phyloP scores from a whole-genome alignment of 306 rosid species.

The Nissolia schottii region DNA sequence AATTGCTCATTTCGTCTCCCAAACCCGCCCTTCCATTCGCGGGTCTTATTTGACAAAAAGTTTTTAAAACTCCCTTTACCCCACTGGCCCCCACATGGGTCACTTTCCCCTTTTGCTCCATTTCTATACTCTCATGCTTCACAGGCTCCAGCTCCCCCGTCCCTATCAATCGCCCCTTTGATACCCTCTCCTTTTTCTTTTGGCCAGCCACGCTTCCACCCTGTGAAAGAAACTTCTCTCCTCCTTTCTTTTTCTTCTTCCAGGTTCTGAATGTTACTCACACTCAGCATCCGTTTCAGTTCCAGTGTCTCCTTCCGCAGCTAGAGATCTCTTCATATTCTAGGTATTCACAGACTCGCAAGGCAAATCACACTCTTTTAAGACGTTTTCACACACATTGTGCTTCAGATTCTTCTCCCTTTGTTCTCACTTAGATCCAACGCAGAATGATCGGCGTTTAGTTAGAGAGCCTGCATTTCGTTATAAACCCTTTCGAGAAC shows the following conservation, averaged over 20 bases:
- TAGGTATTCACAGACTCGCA: conserved; percentile 8
- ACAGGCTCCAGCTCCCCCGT: conserved; percentile 30
- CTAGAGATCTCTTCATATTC: conserved; percentile 57
- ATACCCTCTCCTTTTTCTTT: conserved; percentile 29
- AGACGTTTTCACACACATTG: not conserved
- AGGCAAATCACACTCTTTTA: not conserved
- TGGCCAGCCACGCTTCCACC: conserved; percentile 17
- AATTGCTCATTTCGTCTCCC: not conserved
- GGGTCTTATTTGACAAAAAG: not conserved
- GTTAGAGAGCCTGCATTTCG: conserved; percentile 37
- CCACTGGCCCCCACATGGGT: conserved; percentile 2
- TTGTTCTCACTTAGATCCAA: conserved; percentile 21
- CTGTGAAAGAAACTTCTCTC: conserved; percentile 33
- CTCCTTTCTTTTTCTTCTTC: not conserved
- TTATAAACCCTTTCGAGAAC: conserved; percentile 28
- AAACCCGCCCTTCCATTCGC: conserved; percentile 15
- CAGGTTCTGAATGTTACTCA: conserved; percentile 21
- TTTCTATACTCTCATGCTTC: conserved; percentile 29
- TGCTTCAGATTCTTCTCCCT: not conserved
- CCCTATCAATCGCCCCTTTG: conserved; percentile 16
- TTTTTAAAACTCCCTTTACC: not conserved
- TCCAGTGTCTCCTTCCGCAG: not conserved
- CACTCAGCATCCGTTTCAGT: conserved; percentile 12
- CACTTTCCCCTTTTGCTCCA: conserved; percentile 11
- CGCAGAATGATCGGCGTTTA: not conserved